Evolutionary conservation across 192 early-diverging fungal genomes (phyloP).

Genomic region (Podila epicladia): DNA sequence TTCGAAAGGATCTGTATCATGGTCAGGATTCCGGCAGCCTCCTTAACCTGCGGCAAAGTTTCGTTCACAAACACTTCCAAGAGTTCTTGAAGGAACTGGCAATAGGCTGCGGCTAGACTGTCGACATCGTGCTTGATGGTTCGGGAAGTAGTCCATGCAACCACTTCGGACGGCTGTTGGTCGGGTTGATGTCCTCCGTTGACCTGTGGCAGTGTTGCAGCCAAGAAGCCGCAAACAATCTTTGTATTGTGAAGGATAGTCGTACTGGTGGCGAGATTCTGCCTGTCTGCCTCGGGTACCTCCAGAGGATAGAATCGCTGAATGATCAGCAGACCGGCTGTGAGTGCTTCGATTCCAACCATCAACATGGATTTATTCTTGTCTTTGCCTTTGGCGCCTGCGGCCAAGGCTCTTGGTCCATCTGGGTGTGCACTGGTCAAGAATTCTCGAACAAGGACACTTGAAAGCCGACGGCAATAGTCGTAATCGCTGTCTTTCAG

Average conservation of each 20-base stretch:
- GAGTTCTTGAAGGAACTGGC: conserved; percentile 40
- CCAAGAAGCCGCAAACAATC: conserved; percentile 27
- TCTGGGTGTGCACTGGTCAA: conserved; percentile 23
- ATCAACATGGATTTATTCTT: conserved; percentile 46
- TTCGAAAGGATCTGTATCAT: conserved; percentile 53
- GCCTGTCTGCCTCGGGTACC: neutral
- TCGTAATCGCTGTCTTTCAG: conserved; percentile 40
- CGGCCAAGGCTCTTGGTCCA: conserved; percentile 40
- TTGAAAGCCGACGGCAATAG: conserved; percentile 35
- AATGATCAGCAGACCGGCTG: conserved; percentile 27
- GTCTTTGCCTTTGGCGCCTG: conserved; percentile 45
- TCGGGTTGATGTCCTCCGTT: conserved; percentile 33
- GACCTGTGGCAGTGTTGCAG: conserved; percentile 35
- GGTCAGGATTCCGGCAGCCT: conserved; percentile 53
- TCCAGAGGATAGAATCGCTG: conserved; percentile 29
- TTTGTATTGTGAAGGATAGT: neutral
- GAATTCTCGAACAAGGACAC: conserved; percentile 36
- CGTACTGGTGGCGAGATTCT: too few relatives aligned
- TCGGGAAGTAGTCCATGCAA: conserved; percentile 46
- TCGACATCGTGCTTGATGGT: conserved; percentile 25
- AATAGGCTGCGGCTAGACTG: conserved; percentile 36
- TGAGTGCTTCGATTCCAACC: conserved; percentile 46
- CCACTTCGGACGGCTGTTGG: conserved; percentile 29
- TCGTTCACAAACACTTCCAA: conserved; percentile 50
- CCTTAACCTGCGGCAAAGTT: conserved; percentile 52